Base-by-base conservation (phyloP, 164 flowering plant genomes). In the Piper longum region DNA sequence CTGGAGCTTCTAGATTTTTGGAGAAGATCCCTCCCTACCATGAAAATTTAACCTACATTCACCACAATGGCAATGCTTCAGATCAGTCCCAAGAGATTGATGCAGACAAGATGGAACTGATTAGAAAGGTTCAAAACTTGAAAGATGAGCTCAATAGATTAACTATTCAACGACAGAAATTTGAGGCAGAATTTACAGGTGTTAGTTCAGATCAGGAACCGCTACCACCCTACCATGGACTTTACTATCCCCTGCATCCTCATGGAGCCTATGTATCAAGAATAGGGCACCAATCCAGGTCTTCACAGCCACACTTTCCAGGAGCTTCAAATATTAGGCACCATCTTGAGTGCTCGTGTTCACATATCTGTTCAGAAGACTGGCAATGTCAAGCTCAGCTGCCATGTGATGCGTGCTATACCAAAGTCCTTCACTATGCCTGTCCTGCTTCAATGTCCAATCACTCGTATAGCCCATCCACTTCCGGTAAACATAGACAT, bases 91-190 rank as follows among this genome's bases (percentile, higher is more conserved):
- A 75, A 52, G 74, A 73, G 60, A 65, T 67, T 62, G 85, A 79
- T 41, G 66, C 76, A 51, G 80, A 82, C 60, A 82, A 68, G 70
- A 54, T 79, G 57, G 82, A 75, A 59, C 74, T 86, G 67, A 59
- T 86, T 69, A 80, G 71, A 64, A 82, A 82, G 76, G 78, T 86
- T 43, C 73, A 73, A 71, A 86, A 85, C 71, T 71, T 86, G 74
- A 79, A 77, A 74, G 81, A 83, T 19, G 80, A 82, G 63, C 72
- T 85, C 56, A 63, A 66, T 57, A 68, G 62, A 60, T 42, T 43
- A 4, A 4, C 17, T 9, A 17, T 14, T 7, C 61, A 58, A 16
- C 68, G 65, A 60, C 71, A 64, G 26, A 72, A 59, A 54, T 61
- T 58, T 18, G 69, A 70, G 64, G 74, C 58, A 61, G 69, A 67